phyloP scores from a whole-genome alignment of 169 alveolate genomes.

The Plasmodium knowlesi region DNA sequence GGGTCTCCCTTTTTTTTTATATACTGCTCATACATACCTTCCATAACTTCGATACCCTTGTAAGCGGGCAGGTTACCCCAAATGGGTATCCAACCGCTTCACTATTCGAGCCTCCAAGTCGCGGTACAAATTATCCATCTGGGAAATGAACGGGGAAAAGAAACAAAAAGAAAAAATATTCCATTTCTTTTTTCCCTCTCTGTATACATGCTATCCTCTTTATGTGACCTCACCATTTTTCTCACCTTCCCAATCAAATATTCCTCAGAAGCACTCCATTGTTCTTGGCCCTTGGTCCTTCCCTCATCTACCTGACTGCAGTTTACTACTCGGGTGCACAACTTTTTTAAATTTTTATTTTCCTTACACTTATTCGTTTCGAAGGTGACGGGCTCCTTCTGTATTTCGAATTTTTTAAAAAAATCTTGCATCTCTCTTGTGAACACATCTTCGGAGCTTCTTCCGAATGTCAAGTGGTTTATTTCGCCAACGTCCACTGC shows the following conservation, averaged over 20 bases:
- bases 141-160: background rate
- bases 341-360: conserved; percentile 12
- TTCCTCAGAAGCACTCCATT: background rate
- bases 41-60: background rate
- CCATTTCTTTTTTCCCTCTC: background rate
- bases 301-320: background rate
- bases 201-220: background rate
- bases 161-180: background rate
- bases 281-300: background rate
- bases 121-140: conserved; percentile 32
- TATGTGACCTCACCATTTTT: conserved; percentile 3
- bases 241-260: background rate
- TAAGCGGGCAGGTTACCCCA: background rate
- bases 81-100: conserved; percentile 7
- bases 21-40: background rate
- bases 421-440: background rate
- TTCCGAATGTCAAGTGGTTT: background rate
- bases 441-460: conserved; percentile 4
- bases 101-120: conserved; percentile 34
- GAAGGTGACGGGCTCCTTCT: background rate
- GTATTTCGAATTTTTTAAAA: conserved; percentile 1
- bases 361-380: conserved; percentile 19
- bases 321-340: background rate
- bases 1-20: background rate
- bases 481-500: conserved; percentile 24